phyloP scores from a whole-genome alignment of 805 yeast genomes.

The Pichia cabralensis region DNA sequence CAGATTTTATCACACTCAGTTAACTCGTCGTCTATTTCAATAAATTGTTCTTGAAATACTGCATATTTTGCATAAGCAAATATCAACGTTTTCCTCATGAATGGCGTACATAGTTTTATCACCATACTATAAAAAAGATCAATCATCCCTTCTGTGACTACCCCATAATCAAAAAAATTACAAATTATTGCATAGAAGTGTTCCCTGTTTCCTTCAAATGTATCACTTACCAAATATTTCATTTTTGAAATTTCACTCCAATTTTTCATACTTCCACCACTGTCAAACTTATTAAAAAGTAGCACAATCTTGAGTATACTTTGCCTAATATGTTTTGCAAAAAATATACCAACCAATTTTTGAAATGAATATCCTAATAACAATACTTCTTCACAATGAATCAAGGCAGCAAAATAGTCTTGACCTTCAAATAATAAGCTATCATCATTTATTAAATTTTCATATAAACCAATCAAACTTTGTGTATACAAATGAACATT shows the following conservation, averaged over 20 bases:
- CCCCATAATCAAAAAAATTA: too few species aligned
- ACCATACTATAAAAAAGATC: slow-evolving; percentile 41
- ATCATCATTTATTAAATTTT: slow-evolving; percentile 40
- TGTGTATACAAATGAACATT: slow-evolving; percentile 21
- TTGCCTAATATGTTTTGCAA: slow-evolving; percentile 44
- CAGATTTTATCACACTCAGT: slow-evolving; percentile 50
- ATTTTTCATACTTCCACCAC: neutral
- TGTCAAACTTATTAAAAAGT: neutral
- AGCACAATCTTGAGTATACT: slow-evolving; percentile 20
- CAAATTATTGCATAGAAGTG: neutral
- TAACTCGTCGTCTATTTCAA: slow-evolving; percentile 8
- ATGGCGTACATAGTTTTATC: slow-evolving; percentile 50
- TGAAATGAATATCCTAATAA: slow-evolving; percentile 36
- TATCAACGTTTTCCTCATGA: slow-evolving; percentile 52
- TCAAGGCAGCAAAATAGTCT: slow-evolving; percentile 47
- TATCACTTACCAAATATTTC: neutral
- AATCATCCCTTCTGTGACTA: slow-evolving; percentile 25
- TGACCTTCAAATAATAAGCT: slow-evolving; percentile 24
- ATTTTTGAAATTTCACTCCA: slow-evolving; percentile 1
- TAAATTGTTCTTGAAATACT: neutral
- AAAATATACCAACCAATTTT: slow-evolving; percentile 39
- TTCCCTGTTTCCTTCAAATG: neutral
- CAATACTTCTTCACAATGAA: slow-evolving; percentile 40
- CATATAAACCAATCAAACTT: slow-evolving; percentile 34
- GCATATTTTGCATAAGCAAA: slow-evolving; percentile 29